Conservation (phyloP, 1,139 yeast species). For the Ogataea hybrid region DNA sequence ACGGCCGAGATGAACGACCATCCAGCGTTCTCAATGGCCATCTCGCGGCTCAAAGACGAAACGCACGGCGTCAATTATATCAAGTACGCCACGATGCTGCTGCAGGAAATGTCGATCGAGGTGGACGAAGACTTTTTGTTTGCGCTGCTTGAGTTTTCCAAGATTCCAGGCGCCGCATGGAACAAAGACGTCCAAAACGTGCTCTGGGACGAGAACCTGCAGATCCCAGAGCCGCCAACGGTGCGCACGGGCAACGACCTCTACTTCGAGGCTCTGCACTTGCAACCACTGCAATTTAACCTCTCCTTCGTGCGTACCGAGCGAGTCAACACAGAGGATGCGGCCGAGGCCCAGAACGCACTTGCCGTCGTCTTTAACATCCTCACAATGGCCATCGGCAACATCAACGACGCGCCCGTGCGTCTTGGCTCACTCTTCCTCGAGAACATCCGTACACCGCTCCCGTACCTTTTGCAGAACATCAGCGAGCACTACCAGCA, state of each 20-base stretch:
- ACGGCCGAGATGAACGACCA: slow-evolving; percentile 83
- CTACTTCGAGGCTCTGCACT: slow-evolving; percentile 87
- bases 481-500: slow-evolving; percentile 88
- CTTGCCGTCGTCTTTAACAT: slow-evolving; percentile 70
- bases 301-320: slow-evolving; percentile 92
- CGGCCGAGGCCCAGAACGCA: slow-evolving; percentile 59
- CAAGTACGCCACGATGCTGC: slow-evolving; percentile 83
- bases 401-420: slow-evolving; percentile 95
- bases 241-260: slow-evolving; percentile 63
- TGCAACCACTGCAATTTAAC: slow-evolving; percentile 89
- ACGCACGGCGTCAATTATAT: slow-evolving; percentile 86
- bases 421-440: slow-evolving; percentile 81
- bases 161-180: slow-evolving; percentile 73
- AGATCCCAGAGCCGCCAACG: slow-evolving; percentile 69
- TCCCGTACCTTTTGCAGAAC: slow-evolving; percentile 69
- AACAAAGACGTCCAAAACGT: slow-evolving; percentile 46
- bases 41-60: slow-evolving; percentile 82
- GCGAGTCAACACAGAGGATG: slow-evolving; percentile 60
- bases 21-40: slow-evolving; percentile 84
- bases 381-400: slow-evolving; percentile 95
- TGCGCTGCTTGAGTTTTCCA: slow-evolving; percentile 76
- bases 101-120: slow-evolving; percentile 91
- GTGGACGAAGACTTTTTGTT: slow-evolving; percentile 91
- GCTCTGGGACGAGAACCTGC: slow-evolving; percentile 60
- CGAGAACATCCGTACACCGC: slow-evolving; percentile 86